Evolutionary conservation across 75 land plant genomes (phyloP).

Genomic region (Selaginella tamariscina): DNA sequence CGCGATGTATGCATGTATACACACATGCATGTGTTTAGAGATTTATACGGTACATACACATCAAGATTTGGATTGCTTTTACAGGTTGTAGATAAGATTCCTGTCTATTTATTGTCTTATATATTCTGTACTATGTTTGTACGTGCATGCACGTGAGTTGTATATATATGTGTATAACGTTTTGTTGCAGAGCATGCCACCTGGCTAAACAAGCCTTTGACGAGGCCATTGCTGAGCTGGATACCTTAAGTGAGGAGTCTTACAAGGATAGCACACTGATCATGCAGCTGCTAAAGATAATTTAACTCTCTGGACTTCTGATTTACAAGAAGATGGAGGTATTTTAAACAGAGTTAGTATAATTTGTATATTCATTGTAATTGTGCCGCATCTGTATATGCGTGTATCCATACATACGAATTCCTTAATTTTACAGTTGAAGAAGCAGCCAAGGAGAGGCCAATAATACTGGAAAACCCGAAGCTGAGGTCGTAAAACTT

Average conservation of each 20-base stretch:
- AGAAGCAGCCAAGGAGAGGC: background rate
- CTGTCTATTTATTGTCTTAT: too few species aligned
- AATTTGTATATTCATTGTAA: too few species aligned
- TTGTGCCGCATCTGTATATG: too few species aligned
- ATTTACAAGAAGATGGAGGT: conserved; percentile 53
- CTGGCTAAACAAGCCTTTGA: conserved; percentile 71
- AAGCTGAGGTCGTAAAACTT: background rate
- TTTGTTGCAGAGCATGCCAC: conserved; percentile 39
- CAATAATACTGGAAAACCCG: background rate
- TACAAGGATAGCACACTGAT: conserved; percentile 66
- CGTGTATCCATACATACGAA: too few species aligned
- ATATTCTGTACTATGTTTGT: too few species aligned
- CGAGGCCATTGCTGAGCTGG: conserved; percentile 66
- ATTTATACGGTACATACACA: too few species aligned
- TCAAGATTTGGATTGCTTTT: too few species aligned
- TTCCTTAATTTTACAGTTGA: too few species aligned
- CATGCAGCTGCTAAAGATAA: conserved; percentile 65
- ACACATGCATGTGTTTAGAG: too few species aligned
- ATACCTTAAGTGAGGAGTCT: conserved; percentile 53
- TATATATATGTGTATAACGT: background rate
- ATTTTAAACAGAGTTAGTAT: too few species aligned
- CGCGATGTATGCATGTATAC: background rate
- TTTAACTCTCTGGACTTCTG: conserved; percentile 65
- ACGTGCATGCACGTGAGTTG: background rate
- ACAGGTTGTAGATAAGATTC: too few species aligned